These are phyloP conservation scores for Pseudogymnoascus sp. DNA, from an alignment of 2,329 filamentous ascomycete species.

Conservation along the genomic window DNA sequence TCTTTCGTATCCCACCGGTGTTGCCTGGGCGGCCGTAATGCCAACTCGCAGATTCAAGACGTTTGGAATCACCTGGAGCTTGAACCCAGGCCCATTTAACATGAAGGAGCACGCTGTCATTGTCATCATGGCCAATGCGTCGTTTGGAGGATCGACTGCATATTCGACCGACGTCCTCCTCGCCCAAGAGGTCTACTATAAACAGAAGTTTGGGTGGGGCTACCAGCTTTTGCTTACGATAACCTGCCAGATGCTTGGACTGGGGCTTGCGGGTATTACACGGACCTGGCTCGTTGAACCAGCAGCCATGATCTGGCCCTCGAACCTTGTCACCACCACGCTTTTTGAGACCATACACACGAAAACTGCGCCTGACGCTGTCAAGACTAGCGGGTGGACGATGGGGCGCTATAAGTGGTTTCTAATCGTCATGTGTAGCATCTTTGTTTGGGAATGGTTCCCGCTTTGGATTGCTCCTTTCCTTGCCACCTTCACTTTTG, in stretches of 20 bases:
- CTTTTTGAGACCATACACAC: constrained; percentile 38
- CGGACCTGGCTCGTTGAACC: constrained; percentile 51
- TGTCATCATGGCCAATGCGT: constrained; percentile 47
- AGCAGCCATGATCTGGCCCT: constrained; percentile 58
- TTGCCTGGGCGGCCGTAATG: constrained; percentile 43
- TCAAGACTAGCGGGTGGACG: constrained; percentile 39
- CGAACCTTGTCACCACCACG: constrained; percentile 42
- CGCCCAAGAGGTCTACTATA: constrained; percentile 64
- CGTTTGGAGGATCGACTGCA: constrained; percentile 22
- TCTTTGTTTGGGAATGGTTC: constrained; percentile 47
- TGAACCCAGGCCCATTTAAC: constrained; percentile 64
- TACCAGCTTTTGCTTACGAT: constrained; percentile 53
- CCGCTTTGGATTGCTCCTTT: constrained; percentile 56
- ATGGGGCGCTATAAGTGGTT: constrained; percentile 41
- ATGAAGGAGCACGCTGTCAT: constrained; percentile 64
- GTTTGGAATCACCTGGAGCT: constrained; percentile 45
- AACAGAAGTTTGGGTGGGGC: constrained; percentile 56
- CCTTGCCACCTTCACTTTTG: constrained; percentile 61
- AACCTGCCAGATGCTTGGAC: constrained; percentile 55
- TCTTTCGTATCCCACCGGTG: constrained; percentile 39
- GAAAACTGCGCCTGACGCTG: constrained; percentile 33
- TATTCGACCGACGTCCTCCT: constrained; percentile 70
- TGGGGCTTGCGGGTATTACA: constrained; percentile 52
- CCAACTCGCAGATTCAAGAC: constrained; percentile 28
- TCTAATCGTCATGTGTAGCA: constrained; percentile 32